Evolutionary conservation across 495 filamentous ascomycete species (phyloP), one percentile per base, ranked within the genome.

Genomic region (Collariella sp.): DNA sequence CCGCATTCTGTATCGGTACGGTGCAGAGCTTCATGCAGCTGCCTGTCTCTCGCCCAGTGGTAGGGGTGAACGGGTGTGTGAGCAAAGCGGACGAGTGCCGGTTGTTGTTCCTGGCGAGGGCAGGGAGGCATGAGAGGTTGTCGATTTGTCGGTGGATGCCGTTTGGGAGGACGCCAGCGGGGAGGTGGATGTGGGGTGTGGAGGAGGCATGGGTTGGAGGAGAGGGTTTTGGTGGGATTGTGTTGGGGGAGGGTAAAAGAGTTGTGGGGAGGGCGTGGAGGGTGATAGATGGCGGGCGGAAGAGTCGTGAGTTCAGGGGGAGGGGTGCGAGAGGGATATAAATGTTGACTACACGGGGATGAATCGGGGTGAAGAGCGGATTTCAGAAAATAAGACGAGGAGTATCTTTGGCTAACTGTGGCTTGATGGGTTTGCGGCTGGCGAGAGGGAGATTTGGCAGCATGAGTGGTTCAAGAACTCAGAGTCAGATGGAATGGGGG

Each of bases 381-480:
- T 35, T 26, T 60, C 57, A 10, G 42, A 52, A 26, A 52, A 50
- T n/a, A 26, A 46, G 5, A 60, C 52, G 2, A 42, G 33, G 34
- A 52, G 24, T 10, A 60, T 60, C 13, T 55, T 59, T 22, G 18
- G 19, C 1, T 42, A 19, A 19, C 39, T 42, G 18, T 19, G 39
- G 18, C 11, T n/a, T 36, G 33, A 16, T 31, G 45, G 54, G 2
- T 56, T 31, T 31, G 29, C 23, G 31, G 19, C n/a, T n/a, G 55
- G 58, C 0, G 52, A 55, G 5, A 4, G 10, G 22, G 52, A 33
- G 1, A 47, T 48, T 11, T 55, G 44, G 42, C 57, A 54, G 35
- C 57, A 62, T 33, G 61, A 61, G 35, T 59, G 59, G 41, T 49
- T 59, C 22, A 52, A 46, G 10, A 47, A 48, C 2, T 56, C 35